phyloP scores from a whole-genome alignment of 805 yeast genomes.

The Isabelozyma pseudorhagii region DNA sequence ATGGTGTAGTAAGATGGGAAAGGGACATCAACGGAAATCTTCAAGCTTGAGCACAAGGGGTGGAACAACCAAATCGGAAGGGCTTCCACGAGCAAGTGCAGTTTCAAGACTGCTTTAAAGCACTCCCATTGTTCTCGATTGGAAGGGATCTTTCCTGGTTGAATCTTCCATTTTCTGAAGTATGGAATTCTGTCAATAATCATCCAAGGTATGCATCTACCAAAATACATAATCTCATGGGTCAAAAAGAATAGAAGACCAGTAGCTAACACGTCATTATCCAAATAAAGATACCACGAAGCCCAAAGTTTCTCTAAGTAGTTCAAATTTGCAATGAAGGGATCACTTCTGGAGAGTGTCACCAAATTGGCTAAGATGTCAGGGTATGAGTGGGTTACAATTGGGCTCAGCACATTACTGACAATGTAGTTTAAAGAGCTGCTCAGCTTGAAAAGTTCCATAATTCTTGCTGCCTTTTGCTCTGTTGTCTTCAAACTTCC shows the following conservation, averaged over 20 bases:
- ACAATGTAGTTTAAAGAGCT: conserved; percentile 10
- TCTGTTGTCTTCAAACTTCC: not conserved
- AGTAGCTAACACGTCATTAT: conserved; percentile 88
- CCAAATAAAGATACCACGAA: conserved; percentile 77
- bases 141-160: conserved; percentile 78
- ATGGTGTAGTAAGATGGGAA: conserved; percentile 69
- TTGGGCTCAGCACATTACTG: not conserved
- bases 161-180: conserved; percentile 85
- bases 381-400: conserved; percentile 6
- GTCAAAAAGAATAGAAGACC: conserved; percentile 78
- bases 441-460: conserved; percentile 5
- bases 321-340: conserved; percentile 31
- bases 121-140: conserved; percentile 91
- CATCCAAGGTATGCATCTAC: conserved; percentile 90
- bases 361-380: conserved; percentile 3
- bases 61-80: conserved; percentile 97
- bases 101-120: conserved; percentile 73
- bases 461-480: not conserved
- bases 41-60: conserved; percentile 79
- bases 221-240: conserved; percentile 89
- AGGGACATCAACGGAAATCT: conserved; percentile 77
- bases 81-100: conserved; percentile 92
- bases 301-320: conserved; percentile 80
- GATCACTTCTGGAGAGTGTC: not conserved
- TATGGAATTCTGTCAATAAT: conserved; percentile 81